Conservation (phyloP, 768 basidiomycete species). For the Pulveroboletus ravenelii region DNA sequence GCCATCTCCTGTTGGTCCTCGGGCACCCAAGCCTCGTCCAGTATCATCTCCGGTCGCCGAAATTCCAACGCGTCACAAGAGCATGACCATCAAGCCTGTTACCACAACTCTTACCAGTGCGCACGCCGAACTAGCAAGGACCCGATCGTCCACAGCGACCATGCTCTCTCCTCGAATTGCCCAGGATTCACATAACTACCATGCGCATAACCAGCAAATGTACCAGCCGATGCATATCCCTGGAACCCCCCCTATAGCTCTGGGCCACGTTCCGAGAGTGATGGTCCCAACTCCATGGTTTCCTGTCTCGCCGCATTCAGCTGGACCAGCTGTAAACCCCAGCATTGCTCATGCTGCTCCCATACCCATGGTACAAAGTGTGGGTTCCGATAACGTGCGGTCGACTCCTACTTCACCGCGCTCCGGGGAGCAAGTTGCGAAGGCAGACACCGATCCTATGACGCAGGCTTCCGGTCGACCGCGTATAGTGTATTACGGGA, state of each 20-base stretch:
- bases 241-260: constrained; percentile 14
- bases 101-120: constrained; percentile 12
- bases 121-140: constrained; percentile 21
- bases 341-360: constrained; percentile 13
- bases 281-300: constrained; percentile 14
- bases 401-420: constrained; percentile 42
- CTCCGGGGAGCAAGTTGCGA: constrained; percentile 37
- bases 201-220: constrained; percentile 30
- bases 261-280: constrained; percentile 1
- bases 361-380: constrained; percentile 2
- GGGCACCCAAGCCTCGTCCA: constrained; percentile 32
- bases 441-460: constrained; percentile 30
- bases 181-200: constrained; percentile 30
- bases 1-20: constrained; percentile 49
- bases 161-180: constrained; percentile 20
- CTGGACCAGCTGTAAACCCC: constrained; percentile 12
- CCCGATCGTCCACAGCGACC: constrained; percentile 29
- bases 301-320: constrained; percentile 9
- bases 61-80: constrained; percentile 29
- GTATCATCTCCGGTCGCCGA: constrained; percentile 27
- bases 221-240: constrained; percentile 29
- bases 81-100: constrained; percentile 26
- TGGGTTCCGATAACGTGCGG: constrained; percentile 3
- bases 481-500: constrained; percentile 30
- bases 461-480: constrained; percentile 45